Percentiles rank a stretch among this genome's conserved stretches.
phyloP scores from a whole-genome alignment of 169 alveolate species.

The Perkinsus olseni region DNA sequence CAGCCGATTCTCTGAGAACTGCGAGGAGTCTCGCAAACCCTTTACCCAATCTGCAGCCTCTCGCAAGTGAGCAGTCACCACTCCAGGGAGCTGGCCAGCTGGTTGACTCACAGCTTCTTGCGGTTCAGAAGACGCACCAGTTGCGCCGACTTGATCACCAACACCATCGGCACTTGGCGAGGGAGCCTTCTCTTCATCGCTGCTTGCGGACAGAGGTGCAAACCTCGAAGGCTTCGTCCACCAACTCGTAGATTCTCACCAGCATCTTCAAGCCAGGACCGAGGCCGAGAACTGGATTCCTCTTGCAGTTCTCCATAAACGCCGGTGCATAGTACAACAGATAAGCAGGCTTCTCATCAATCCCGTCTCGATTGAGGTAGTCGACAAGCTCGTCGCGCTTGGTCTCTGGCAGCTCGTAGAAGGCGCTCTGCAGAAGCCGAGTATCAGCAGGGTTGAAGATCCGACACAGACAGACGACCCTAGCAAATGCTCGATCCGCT shows the following conservation, averaged over 20 bases:
- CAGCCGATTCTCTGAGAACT: not conserved
- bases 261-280: not conserved
- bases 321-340: slow-evolving; percentile 4
- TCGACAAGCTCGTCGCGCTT: not conserved
- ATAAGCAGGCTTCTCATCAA: slow-evolving; percentile 6
- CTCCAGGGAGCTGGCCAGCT: not conserved
- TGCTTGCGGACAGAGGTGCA: not conserved
- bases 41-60: not conserved
- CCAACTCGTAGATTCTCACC: not conserved
- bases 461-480: slow-evolving; percentile 1
- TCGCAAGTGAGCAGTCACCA: not conserved
- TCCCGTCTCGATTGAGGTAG: slow-evolving; percentile 7
- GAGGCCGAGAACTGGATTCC: not conserved
- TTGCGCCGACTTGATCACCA: not conserved
- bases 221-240: not conserved
- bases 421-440: not conserved
- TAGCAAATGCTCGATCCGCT: not conserved
- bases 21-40: not conserved
- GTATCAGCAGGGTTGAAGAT: not conserved
- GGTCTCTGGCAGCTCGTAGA: not conserved
- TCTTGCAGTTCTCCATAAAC: not conserved
- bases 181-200: not conserved
- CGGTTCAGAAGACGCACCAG: not conserved
- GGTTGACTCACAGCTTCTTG: not conserved
- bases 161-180: not conserved